Percentiles rank a stretch among this genome's conserved stretches.
These are phyloP conservation scores for Pichia cabralensis DNA, from an alignment of 805 yeast species.

Conservation along the genomic window DNA sequence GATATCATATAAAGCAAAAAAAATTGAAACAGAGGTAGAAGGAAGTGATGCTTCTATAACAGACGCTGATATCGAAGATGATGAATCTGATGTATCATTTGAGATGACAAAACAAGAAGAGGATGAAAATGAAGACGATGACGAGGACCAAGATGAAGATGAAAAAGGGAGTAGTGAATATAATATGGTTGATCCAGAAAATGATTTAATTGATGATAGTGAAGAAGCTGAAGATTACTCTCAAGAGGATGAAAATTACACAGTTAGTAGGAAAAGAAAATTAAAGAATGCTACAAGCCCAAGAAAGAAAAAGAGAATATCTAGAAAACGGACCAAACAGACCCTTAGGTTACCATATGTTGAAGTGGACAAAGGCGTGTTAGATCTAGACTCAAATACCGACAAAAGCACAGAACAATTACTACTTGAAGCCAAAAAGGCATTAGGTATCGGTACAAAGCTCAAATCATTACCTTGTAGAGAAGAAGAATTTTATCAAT, in stretches of 20 bases:
- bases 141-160: constrained; percentile 13
- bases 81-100: background rate
- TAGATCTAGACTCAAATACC: no score
- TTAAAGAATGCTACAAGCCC: background rate
- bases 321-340: no score
- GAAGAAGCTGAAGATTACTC: constrained; percentile 6
- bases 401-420: no score
- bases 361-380: no score
- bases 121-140: constrained; percentile 5
- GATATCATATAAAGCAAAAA: background rate
- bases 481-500: constrained; percentile 66
- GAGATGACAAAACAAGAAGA: background rate
- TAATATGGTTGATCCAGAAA: background rate
- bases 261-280: background rate
- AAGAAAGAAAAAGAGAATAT: background rate
- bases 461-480: constrained; percentile 67
- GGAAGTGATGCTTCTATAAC: no score
- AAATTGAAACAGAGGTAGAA: background rate
- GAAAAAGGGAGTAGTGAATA: no score
- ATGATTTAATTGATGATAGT: background rate
- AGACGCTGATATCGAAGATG: background rate
- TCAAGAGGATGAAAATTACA: constrained; percentile 1
- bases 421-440: constrained; percentile 27
- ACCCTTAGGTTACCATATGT: no score
- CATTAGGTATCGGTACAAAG: constrained; percentile 30